These are phyloP conservation scores for Phlegmacium glaucopus DNA, from an alignment of 768 basidiomycete genomes.

Conservation along the genomic window DNA sequence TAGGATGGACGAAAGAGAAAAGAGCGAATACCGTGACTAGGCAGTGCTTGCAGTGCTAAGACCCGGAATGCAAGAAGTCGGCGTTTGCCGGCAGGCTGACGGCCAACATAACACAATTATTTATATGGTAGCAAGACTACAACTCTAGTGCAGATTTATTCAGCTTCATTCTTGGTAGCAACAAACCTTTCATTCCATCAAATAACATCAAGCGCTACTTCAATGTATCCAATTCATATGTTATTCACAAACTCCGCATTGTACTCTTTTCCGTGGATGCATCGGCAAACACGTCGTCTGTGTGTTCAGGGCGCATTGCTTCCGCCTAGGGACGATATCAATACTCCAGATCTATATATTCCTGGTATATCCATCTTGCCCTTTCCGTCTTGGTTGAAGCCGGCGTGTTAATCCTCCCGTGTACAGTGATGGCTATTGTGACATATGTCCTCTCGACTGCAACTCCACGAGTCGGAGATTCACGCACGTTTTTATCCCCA, in stretches of 20 bases:
- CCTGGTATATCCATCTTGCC: conserved; percentile 61
- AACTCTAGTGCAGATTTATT: too few species aligned
- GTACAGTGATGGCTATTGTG: conserved; percentile 87
- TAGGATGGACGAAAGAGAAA: too few species aligned
- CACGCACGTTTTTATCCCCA: conserved; percentile 83
- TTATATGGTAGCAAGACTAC: too few species aligned
- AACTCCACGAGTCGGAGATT: conserved; percentile 78
- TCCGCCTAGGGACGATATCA: conserved; percentile 90
- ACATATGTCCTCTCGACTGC: conserved; percentile 93
- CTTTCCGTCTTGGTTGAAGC: conserved; percentile 1
- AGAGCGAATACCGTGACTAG: too few species aligned
- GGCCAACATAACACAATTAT: too few species aligned
- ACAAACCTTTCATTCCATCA: conserved; percentile 75
- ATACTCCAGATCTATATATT: conserved; percentile 95
- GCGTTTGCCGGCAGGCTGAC: too few species aligned
- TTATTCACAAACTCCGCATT: conserved; percentile 82
- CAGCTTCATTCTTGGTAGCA: too few species aligned
- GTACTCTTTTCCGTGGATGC: conserved; percentile 96
- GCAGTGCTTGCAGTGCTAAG: too few species aligned
- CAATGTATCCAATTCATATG: conserved; percentile 95
- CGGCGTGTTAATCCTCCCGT: conserved; percentile 6
- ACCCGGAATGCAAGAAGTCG: too few species aligned
- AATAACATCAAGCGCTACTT: conserved; percentile 85
- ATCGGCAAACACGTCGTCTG: conserved; percentile 74
- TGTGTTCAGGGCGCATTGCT: conserved; percentile 73